These are phyloP conservation scores for Nakazawaea siamensis DNA, from an alignment of 805 yeast species.

Conservation along the genomic window DNA sequence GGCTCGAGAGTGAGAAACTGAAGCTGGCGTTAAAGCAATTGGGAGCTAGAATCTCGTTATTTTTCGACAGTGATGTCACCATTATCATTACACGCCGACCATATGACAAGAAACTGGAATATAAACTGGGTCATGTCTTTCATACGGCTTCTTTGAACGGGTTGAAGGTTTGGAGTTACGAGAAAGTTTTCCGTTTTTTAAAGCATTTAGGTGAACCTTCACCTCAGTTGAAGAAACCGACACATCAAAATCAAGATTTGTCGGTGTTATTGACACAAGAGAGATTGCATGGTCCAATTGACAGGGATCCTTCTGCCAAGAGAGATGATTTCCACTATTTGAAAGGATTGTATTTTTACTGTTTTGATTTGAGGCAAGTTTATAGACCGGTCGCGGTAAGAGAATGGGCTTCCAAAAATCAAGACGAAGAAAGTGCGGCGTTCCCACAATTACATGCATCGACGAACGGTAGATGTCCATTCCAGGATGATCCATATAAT, in stretches of 20 bases:
- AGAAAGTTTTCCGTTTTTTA: conserved; percentile 76
- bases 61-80: conserved; percentile 57
- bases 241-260: conserved; percentile 25
- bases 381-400: conserved; percentile 75
- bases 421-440: conserved; percentile 26
- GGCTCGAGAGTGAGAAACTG: conserved; percentile 26
- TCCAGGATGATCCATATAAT: conserved; percentile 39
- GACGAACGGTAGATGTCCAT: conserved; percentile 75
- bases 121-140: conserved; percentile 55
- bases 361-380: conserved; percentile 71
- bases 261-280: conserved; percentile 74
- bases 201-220: conserved; percentile 44
- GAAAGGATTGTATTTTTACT: conserved; percentile 63
- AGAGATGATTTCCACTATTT: conserved; percentile 83
- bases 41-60: conserved; percentile 51
- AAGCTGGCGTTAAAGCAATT: conserved; percentile 27
- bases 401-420: conserved; percentile 56
- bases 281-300: conserved; percentile 77
- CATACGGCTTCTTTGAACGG: conserved; percentile 50
- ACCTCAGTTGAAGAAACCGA: conserved; percentile 8
- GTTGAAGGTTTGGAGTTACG: conserved; percentile 82
- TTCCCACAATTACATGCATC: conserved; percentile 55
- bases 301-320: conserved; percentile 78
- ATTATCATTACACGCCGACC: conserved; percentile 70
- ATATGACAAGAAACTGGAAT: conserved; percentile 29